These are phyloP conservation scores for Neurospora crassa DNA, from an alignment of 2,329 filamentous ascomycete species.

Conservation along the genomic window DNA sequence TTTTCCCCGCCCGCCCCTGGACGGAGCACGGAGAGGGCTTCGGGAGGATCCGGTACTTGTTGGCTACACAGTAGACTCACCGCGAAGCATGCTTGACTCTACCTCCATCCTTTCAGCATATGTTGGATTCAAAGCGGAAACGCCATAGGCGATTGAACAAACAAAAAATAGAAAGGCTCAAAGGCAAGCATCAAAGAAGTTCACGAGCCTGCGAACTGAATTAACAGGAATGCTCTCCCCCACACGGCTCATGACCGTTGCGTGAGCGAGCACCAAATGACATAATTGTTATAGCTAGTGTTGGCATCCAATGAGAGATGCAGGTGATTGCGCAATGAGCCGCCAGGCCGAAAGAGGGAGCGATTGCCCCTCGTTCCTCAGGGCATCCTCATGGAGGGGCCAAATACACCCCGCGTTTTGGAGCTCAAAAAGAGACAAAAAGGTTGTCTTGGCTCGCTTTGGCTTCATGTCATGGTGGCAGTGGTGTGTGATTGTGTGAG, in stretches of 20 bases:
- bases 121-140: background rate
- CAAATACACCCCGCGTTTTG: slow-evolving; percentile 13
- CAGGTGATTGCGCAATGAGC: slow-evolving; percentile 21
- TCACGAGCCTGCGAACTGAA: background rate
- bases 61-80: background rate
- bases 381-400: slow-evolving; percentile 17
- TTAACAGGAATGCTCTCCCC: background rate
- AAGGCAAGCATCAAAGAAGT: background rate
- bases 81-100: background rate
- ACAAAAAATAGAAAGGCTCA: background rate
- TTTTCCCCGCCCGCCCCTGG: background rate
- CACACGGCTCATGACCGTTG: slow-evolving; percentile 6
- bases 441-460: background rate
- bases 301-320: slow-evolving; percentile 14
- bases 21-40: background rate
- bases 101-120: background rate
- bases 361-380: slow-evolving; percentile 17
- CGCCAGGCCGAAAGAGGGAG: slow-evolving; percentile 16
- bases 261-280: slow-evolving; percentile 17
- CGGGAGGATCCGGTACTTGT: background rate
- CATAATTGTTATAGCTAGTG: slow-evolving; percentile 14
- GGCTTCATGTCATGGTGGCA: background rate
- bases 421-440: background rate
- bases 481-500: background rate
- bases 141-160: background rate